Conservation (phyloP, 345 rosid genomes). For the Gossypium anomalum region DNA sequence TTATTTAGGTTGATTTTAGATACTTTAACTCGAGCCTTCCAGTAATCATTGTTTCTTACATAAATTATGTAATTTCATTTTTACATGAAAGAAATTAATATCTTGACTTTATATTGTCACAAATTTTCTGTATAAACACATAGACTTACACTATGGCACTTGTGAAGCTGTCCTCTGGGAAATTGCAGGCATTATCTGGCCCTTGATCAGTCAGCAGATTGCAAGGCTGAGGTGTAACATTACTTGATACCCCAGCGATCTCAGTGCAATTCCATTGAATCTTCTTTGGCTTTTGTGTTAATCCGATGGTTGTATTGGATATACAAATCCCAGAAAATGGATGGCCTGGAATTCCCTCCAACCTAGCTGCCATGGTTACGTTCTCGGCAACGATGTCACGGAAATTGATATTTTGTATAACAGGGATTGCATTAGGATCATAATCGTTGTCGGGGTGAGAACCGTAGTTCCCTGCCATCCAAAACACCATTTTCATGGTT, state of each 20-base stretch:
- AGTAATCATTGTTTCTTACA: background rate
- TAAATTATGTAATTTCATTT: background rate
- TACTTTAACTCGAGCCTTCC: background rate
- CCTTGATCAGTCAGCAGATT: constrained; percentile 39
- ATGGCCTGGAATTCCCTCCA: constrained; percentile 58
- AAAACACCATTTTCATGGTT: constrained; percentile 78
- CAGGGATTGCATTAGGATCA: constrained; percentile 65
- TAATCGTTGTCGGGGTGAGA: constrained; percentile 67
- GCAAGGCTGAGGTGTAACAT: constrained; percentile 65
- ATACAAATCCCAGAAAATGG: constrained; percentile 72
- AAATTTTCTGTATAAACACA: constrained; percentile 33
- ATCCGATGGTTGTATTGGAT: constrained; percentile 52
- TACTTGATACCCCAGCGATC: constrained; percentile 48
- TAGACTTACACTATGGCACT: constrained; percentile 40
- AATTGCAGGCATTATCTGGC: constrained; percentile 42
- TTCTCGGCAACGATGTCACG: constrained; percentile 68
- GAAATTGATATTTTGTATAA: constrained; percentile 57
- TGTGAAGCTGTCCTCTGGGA: constrained; percentile 54
- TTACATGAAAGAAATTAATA: constrained; percentile 1
- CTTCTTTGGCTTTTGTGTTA: constrained; percentile 42
- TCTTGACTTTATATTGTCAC: constrained; percentile 15
- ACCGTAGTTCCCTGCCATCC: constrained; percentile 88
- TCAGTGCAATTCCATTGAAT: constrained; percentile 81
- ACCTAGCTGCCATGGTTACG: constrained; percentile 56
- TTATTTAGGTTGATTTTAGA: background rate